Evolutionary conservation across 192 early-diverging fungal genomes (phyloP).

Genomic region (Umbelopsis isabellina): DNA sequence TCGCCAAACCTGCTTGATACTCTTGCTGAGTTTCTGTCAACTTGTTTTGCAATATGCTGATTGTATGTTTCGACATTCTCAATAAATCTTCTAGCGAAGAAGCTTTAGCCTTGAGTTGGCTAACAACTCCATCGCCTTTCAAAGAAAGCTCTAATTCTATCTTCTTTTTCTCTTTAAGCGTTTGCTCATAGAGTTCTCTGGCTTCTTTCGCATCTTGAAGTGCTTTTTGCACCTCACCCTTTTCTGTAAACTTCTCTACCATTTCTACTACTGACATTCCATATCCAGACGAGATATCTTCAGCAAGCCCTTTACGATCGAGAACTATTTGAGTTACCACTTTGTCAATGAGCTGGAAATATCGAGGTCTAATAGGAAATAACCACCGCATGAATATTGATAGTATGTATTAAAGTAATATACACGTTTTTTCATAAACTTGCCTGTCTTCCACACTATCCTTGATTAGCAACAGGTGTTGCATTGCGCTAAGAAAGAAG

Average conservation of each 20-base stretch:
- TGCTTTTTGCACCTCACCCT: conserved; percentile 71
- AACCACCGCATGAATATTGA: neutral
- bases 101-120: conserved; percentile 60
- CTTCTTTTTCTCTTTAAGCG: conserved; percentile 68
- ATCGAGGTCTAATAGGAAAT: conserved; percentile 57
- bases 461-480: conserved; percentile 73
- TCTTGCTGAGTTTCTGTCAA: conserved; percentile 69
- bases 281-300: conserved; percentile 62
- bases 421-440: neutral
- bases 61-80: conserved; percentile 78
- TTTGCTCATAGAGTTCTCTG: conserved; percentile 65
- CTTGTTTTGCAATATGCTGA: conserved; percentile 72
- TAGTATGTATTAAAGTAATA: neutral
- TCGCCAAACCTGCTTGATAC: conserved; percentile 68
- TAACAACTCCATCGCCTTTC: conserved; percentile 51
- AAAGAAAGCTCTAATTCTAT: conserved; percentile 70
- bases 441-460: conserved; percentile 65
- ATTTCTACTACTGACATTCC: conserved; percentile 71
- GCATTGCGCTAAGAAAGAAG: conserved; percentile 73
- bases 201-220: conserved; percentile 68
- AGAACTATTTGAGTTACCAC: conserved; percentile 79
- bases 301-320: conserved; percentile 63
- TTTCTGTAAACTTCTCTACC: conserved; percentile 76
- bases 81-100: conserved; percentile 57
- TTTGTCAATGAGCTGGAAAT: conserved; percentile 79